These are phyloP conservation scores for Rhizophora apiculata DNA, from an alignment of 345 rosid species.

Conservation along the genomic window DNA sequence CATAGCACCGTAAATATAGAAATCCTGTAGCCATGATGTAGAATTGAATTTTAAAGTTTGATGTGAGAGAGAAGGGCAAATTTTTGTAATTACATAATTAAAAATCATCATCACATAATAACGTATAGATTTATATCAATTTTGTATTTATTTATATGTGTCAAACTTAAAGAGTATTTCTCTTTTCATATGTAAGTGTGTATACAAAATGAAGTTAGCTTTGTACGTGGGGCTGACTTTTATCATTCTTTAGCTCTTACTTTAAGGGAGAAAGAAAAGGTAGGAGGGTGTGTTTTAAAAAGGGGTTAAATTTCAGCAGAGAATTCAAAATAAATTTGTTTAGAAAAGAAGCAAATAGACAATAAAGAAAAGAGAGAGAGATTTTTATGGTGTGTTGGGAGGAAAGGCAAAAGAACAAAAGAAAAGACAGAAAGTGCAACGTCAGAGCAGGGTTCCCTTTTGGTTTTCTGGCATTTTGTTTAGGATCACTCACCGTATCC, in stretches of 20 bases:
- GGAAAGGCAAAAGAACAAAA: constrained; percentile 32
- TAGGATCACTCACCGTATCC: constrained; percentile 27
- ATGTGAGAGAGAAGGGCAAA: too few relatives aligned
- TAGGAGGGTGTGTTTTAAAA: constrained; percentile 12
- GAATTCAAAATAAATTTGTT: neutral
- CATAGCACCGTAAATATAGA: constrained; percentile 37
- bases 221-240: constrained; percentile 6
- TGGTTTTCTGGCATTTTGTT: constrained; percentile 30
- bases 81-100: too few relatives aligned
- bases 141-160: too few relatives aligned
- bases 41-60: neutral
- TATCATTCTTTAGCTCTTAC: constrained; percentile 12
- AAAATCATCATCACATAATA: too few relatives aligned
- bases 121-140: too few relatives aligned
- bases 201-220: constrained; percentile 8
- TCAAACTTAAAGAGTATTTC: neutral
- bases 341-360: constrained; percentile 21
- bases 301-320: neutral
- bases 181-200: neutral
- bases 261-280: constrained; percentile 28
- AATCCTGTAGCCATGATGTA: constrained; percentile 30
- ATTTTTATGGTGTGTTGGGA: constrained; percentile 30
- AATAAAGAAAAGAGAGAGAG: constrained; percentile 28
- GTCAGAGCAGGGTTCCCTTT: constrained; percentile 46
- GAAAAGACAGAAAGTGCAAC: constrained; percentile 80